Evolutionary conservation across 2,329 filamentous ascomycete species (phyloP).

Genomic region (Penicillium sp.): DNA sequence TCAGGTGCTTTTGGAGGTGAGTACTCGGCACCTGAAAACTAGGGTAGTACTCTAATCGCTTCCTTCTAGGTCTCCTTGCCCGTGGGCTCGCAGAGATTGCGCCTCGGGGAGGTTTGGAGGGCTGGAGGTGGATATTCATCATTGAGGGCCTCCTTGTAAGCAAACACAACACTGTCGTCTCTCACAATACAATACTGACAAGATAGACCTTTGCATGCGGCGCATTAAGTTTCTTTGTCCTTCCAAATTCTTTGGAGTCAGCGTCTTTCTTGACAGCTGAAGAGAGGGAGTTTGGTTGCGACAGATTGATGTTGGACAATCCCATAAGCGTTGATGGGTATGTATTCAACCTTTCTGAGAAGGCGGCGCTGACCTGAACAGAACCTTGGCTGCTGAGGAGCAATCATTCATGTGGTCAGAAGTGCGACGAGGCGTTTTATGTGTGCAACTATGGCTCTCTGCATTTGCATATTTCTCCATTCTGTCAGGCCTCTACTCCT

Average conservation of each 20-base stretch:
- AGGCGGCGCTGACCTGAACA: conserved; percentile 9
- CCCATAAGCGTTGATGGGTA: conserved; percentile 29
- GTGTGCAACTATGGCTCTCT: conserved; percentile 63
- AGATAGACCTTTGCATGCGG: conserved; percentile 56
- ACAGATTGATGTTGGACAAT: conserved; percentile 45
- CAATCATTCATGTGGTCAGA: conserved; percentile 63
- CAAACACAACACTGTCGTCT: background rate
- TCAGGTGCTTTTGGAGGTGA: conserved; percentile 63
- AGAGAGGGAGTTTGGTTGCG: conserved; percentile 53
- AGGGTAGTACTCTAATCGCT: background rate
- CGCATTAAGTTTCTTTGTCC: conserved; percentile 51
- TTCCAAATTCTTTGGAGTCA: conserved; percentile 58
- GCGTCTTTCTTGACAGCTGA: conserved; percentile 55
- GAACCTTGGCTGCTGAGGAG: conserved; percentile 21
- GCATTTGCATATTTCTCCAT: conserved; percentile 63
- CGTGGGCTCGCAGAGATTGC: conserved; percentile 63
- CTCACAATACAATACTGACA: background rate
- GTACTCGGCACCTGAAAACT: background rate
- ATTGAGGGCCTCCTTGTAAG: conserved; percentile 53
- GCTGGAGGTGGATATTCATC: conserved; percentile 65
- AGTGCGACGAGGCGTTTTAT: conserved; percentile 61
- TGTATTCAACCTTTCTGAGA: background rate
- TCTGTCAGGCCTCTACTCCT: conserved; percentile 59
- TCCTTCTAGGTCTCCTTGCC: conserved; percentile 54
- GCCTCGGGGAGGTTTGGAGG: conserved; percentile 52